A percentile compares a stretch with the other conserved stretches of the same genome.
phyloP scores from a whole-genome alignment of 768 basidiomycete genomes.

The Psilocybe subaeruginosa region DNA sequence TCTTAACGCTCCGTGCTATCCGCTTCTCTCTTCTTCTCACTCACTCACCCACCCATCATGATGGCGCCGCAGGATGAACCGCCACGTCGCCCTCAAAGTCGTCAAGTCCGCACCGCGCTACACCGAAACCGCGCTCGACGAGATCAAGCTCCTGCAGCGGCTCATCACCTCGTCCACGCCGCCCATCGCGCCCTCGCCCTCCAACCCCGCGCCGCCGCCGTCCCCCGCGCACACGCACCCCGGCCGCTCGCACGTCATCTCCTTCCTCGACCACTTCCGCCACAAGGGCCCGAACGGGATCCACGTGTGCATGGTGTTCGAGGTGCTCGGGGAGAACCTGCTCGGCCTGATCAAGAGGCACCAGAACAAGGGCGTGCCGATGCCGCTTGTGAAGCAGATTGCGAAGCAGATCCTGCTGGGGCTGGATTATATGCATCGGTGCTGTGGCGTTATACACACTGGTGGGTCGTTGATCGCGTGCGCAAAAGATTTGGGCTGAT shows the following conservation, averaged over 20 bases:
- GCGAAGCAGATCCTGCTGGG: conserved; percentile 96
- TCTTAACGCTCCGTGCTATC: neutral
- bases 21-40: neutral
- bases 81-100: conserved; percentile 98
- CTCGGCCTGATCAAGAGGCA: conserved; percentile 96
- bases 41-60: neutral
- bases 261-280: conserved; percentile 95
- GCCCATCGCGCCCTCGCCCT: conserved; percentile 46
- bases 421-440: conserved; percentile 96
- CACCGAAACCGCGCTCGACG: conserved; percentile 97
- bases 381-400: conserved; percentile 91
- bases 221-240: conserved; percentile 76
- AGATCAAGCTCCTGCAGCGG: conserved; percentile 96
- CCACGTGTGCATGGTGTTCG: conserved; percentile 99
- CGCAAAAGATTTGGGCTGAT: too few species aligned
- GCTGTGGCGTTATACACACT: conserved; percentile 97
- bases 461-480: conserved; percentile 40
- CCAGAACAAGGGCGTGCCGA: conserved; percentile 97
- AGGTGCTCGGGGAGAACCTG: conserved; percentile 96
- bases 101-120: conserved; percentile 97
- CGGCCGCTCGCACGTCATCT: conserved; percentile 93
- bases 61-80: conserved; percentile 68
- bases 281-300: conserved; percentile 96
- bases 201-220: conserved; percentile 51
- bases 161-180: conserved; percentile 84